A percentile compares a stretch with the other conserved stretches of the same genome.
Evolutionary conservation across 495 filamentous ascomycete species (phyloP).

Genomic region (Penicillium angulare): DNA sequence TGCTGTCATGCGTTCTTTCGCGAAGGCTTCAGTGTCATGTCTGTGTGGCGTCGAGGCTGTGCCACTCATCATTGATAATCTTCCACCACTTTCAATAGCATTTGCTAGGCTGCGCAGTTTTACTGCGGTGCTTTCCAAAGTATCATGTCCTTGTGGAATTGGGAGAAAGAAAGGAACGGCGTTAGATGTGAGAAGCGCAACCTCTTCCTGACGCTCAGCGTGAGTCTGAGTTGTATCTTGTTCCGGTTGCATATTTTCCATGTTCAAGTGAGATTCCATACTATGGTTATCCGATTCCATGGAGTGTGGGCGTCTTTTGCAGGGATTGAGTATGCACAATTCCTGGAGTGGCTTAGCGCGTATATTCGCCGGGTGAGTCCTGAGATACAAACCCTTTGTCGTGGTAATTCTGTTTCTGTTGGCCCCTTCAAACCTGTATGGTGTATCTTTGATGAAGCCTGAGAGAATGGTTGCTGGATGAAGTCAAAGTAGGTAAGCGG

Average conservation of each 20-base stretch:
- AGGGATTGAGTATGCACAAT: background rate
- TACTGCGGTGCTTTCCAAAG: conserved; percentile 20
- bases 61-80: conserved; percentile 19
- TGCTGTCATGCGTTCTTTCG: conserved; percentile 19
- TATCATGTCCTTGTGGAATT: conserved; percentile 17
- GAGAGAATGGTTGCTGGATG: too few species aligned
- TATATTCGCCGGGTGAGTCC: background rate
- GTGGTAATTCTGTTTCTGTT: too few species aligned
- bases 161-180: conserved; percentile 17
- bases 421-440: too few species aligned
- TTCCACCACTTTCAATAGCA: conserved; percentile 15
- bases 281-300: background rate
- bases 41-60: conserved; percentile 4
- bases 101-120: conserved; percentile 25
- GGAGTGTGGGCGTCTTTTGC: background rate
- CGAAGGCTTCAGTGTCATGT: conserved; percentile 16
- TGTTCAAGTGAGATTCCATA: background rate
- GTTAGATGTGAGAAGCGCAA: background rate
- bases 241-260: background rate
- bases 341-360: background rate
- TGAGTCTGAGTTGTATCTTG: background rate
- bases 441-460: too few species aligned
- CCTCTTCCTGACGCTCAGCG: background rate
- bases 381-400: too few species aligned
- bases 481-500: too few species aligned